Evolutionary conservation across 805 yeast species (phyloP), one percentile per base, ranked within the genome.

Genomic region (Lipomyces japonicus): DNA sequence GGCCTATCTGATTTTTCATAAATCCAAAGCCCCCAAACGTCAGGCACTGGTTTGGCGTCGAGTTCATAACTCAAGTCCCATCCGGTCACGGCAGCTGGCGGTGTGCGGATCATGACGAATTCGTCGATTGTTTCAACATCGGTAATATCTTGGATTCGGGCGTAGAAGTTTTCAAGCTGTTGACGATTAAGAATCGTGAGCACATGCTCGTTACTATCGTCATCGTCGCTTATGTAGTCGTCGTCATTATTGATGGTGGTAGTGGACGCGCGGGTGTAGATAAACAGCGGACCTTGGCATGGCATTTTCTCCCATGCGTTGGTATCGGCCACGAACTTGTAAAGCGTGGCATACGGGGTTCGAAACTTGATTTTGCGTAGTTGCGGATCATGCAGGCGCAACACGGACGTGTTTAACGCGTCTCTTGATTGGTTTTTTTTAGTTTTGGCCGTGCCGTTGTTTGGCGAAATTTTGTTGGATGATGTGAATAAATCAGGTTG

Each of bases 301-400:
- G n/a, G 10, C 43, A 25, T 24, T 25, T 39, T 24, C 34, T 25
- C 43, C 43, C 31, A 23, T 26, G 43, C 43, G 18, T 62, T 64
- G 2, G 53, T 39, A 9, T 53, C 63, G 14, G 63, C 41, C 42
- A 67, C 62, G 56, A 65, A 71, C 55, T 66, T 59, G 60, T 71
- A 71, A 7, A 71, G 68, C 24, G 68, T 70, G 53, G 74, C 70
- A 26, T 71, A 69, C 2, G 73, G 57, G 4, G 73, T 68, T n/a
- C 67, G 62, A 55, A 62, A 63, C 25, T 68, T 60, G 19, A 71
- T 58, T 46, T 67, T 64, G 24, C 65, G 65, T n/a, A 68, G 47
- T 14, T 55, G 44, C 3, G 69, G 67, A 53, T 71, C 75, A 53
- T 69, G 70, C 26, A 63, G 58, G 9, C 57, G 40, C 25, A 71